phyloP scores from a whole-genome alignment of 1,284 basidiomycete genomes.

The Dichomitus squalens region DNA sequence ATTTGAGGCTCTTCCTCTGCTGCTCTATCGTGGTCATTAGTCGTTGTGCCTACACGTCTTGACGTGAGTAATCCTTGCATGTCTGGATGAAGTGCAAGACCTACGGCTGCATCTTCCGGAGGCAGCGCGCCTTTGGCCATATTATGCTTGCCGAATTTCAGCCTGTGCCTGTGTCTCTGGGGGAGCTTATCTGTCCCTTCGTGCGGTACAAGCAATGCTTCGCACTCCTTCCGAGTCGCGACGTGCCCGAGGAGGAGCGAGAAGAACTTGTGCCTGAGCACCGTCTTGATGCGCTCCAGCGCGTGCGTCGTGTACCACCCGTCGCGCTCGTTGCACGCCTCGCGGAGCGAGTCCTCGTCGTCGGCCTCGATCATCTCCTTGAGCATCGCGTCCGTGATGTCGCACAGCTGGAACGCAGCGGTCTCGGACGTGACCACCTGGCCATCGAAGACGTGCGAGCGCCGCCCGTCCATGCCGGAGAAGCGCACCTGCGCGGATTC shows the following conservation, averaged over 20 bases:
- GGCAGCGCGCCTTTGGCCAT: slow-evolving; percentile 83
- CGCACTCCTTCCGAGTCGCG: slow-evolving; percentile 73
- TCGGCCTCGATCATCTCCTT: slow-evolving; percentile 78
- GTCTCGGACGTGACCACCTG: slow-evolving; percentile 75
- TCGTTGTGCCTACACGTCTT: slow-evolving; percentile 27
- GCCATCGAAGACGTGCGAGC: slow-evolving; percentile 90
- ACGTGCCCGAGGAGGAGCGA: slow-evolving; percentile 76
- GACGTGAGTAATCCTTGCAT: not conserved
- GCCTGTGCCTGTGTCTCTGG: slow-evolving; percentile 40
- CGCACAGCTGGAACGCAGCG: slow-evolving; percentile 91
- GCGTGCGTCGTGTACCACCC: slow-evolving; percentile 84
- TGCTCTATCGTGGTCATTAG: slow-evolving; percentile 55
- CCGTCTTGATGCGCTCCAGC: slow-evolving; percentile 80
- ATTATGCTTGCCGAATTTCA: slow-evolving; percentile 73
- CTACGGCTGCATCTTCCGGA: slow-evolving; percentile 78
- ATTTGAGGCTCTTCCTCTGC: slow-evolving; percentile 45
- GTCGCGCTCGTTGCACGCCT: slow-evolving; percentile 75
- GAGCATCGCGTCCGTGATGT: slow-evolving; percentile 86
- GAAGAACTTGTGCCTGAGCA: slow-evolving; percentile 88
- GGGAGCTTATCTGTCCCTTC: slow-evolving; percentile 44
- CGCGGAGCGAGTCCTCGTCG: slow-evolving; percentile 65
- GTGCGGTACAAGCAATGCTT: slow-evolving; percentile 55
- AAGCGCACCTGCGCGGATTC: slow-evolving; percentile 32
- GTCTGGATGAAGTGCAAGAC: slow-evolving; percentile 26
- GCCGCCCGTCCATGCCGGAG: slow-evolving; percentile 21